Evolutionary conservation across 2,329 filamentous ascomycete genomes (phyloP), one percentile per base, ranked within the genome.

Genomic region (Amauroascus niger): DNA sequence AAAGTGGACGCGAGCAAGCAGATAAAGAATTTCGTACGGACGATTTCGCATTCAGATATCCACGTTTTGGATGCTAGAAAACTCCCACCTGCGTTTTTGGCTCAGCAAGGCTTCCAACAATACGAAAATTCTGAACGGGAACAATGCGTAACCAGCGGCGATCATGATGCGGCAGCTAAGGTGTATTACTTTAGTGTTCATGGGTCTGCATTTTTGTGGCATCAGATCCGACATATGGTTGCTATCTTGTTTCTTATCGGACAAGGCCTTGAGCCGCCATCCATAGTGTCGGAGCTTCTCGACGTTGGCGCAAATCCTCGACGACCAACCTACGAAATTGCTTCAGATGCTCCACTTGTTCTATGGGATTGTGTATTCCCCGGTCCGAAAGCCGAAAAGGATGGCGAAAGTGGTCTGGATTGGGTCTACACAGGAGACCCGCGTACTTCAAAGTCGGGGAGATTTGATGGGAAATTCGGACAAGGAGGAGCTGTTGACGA

Each of bases 281-380:
- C 79, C 0, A 71, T 97, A 13, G 76, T 97, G 41, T 76, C 81
- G 49, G 76, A 84, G 22, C 75, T 98, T 40, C 78, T 98, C 24
- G 86, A 97, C 65, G 74, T 87, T 7, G 64, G 74, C 26, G 78
- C 78, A 59, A 84, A 83, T 62, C 88, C 90, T 1, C 73, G 81
- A n/a, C 83, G 85, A 59, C 93, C 93, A 1, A 81, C 80, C 57
- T 98, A 97, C 71, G 81, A 86, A 64, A 94, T 98, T 82, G 93
- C 93, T 0, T 83, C 84, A 48, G 91, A 97, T 66, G 80, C 83
- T 24, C 91, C 93, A 1, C 79, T 98, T 7, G 93, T 97, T 14
- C 79, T 98, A 5, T 97, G 91, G 91, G 88, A 97, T 71, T 97
- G 91, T 70, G 77, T 94, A 32, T 98, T 96, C 69, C 88, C 88